These are phyloP conservation scores for Fraxinus pennsylvanica DNA, from an alignment of 257 asterid genomes.

Conservation along the genomic window DNA sequence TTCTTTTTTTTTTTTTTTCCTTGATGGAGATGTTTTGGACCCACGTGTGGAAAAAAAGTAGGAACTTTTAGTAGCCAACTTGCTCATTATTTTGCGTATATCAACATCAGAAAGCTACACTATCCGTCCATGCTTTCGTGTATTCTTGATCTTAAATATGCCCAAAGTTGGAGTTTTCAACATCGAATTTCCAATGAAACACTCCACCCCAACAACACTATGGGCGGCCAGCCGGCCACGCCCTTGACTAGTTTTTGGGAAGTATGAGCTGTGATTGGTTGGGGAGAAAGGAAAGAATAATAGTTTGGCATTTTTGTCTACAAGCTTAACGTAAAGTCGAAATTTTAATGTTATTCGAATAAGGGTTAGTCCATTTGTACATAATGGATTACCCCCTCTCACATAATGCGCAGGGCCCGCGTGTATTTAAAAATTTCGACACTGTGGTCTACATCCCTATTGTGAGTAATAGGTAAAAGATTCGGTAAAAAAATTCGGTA, in stretches of 20 bases:
- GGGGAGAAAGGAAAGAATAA: background rate
- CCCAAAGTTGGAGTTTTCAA: background rate
- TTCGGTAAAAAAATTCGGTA: too few relatives aligned
- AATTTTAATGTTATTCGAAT: background rate
- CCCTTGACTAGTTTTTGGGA: background rate
- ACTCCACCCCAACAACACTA: conserved; percentile 11
- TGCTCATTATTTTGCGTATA: background rate
- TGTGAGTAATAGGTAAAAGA: too few relatives aligned
- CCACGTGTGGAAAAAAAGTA: too few relatives aligned
- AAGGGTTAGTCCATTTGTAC: too few relatives aligned
- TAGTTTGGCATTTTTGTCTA: too few relatives aligned
- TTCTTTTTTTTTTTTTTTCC: too few relatives aligned
- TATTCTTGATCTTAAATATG: background rate
- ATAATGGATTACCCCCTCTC: too few relatives aligned
- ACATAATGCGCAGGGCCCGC: too few relatives aligned
- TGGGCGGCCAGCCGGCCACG: background rate
- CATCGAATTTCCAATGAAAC: background rate
- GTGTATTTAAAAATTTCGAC: too few relatives aligned
- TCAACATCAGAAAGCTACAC: background rate
- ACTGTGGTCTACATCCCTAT: too few relatives aligned
- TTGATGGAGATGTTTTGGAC: too few relatives aligned
- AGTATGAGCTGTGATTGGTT: background rate
- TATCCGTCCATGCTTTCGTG: background rate
- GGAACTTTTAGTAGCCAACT: too few relatives aligned
- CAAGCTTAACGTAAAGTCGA: background rate